Evolutionary conservation across 129 eudicot species (phyloP).

Genomic region (Rutidosis leptorrhynchoides): DNA sequence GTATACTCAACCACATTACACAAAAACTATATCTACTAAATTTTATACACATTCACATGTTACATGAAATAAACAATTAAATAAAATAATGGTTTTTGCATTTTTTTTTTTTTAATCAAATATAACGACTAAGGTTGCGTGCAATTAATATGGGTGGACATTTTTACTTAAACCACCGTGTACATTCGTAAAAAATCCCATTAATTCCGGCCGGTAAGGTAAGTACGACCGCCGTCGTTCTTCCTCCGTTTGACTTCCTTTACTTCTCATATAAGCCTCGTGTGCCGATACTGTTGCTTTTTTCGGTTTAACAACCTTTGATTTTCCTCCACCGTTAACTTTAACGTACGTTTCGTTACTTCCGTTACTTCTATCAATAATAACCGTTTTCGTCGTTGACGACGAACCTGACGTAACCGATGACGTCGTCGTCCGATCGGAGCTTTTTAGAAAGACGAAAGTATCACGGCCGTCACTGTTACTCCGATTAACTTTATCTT

Average conservation of each 20-base stretch:
- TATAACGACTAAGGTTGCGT: background rate
- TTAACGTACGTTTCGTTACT: slow-evolving; percentile 18
- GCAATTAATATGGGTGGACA: slow-evolving; percentile 62
- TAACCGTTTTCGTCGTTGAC: slow-evolving; percentile 4
- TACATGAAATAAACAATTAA: background rate
- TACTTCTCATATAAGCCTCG: slow-evolving; percentile 51
- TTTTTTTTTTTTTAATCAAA: background rate
- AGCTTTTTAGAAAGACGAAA: slow-evolving; percentile 61
- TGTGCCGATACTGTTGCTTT: slow-evolving; percentile 45
- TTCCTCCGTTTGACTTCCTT: slow-evolving; percentile 39
- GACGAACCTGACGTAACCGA: background rate
- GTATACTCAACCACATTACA: too few relatives aligned
- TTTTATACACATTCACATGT: too few relatives aligned
- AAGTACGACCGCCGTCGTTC: slow-evolving; percentile 59
- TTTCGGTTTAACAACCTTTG: slow-evolving; percentile 34
- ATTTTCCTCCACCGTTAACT: slow-evolving; percentile 32
- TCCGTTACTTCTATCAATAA: background rate
- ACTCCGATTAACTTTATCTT: slow-evolving; percentile 53
- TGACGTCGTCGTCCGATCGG: slow-evolving; percentile 18
- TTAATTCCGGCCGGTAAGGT: slow-evolving; percentile 63
- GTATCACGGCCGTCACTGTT: slow-evolving; percentile 89
- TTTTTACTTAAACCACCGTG: slow-evolving; percentile 62
- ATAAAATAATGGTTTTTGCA: too few relatives aligned
- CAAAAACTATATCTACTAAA: too few relatives aligned
- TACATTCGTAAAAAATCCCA: slow-evolving; percentile 75